These are phyloP conservation scores for Botrytis medusae DNA, from an alignment of 2,329 filamentous ascomycete species.

Conservation along the genomic window DNA sequence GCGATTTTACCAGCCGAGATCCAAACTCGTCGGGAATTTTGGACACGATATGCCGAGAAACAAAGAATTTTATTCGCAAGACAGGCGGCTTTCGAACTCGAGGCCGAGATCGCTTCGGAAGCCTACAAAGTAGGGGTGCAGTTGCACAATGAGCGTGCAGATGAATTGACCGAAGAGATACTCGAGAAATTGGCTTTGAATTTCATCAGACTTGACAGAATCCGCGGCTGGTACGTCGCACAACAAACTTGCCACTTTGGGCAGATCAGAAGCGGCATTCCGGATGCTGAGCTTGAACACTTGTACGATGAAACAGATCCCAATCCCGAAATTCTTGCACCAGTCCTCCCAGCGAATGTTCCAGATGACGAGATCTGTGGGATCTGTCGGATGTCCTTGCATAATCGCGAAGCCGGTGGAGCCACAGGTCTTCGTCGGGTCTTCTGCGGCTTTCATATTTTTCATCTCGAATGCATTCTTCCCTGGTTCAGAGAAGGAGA, in stretches of 20 bases:
- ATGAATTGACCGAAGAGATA: not conserved
- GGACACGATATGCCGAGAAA: not conserved
- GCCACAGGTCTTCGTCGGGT: not conserved
- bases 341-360: not conserved
- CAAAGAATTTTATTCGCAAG: not conserved
- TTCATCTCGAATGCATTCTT: not conserved
- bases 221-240: not conserved
- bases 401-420: not conserved
- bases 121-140: too few species aligned
- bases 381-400: not conserved
- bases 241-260: not conserved
- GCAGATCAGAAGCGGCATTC: not conserved
- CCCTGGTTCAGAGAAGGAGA: not conserved
- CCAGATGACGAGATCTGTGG: not conserved
- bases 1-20: not conserved
- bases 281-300: not conserved
- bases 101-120: not conserved
- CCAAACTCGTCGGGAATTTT: not conserved
- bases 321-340: not conserved
- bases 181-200: not conserved
- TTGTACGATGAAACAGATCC: not conserved
- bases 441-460: not conserved
- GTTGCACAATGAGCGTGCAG: not conserved
- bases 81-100: not conserved
- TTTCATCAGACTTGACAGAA: not conserved